Percentiles rank a stretch among this genome's conserved stretches.
These are phyloP conservation scores for Aspergillus sparsus DNA, from an alignment of 495 filamentous ascomycete genomes.

Conservation along the genomic window DNA sequence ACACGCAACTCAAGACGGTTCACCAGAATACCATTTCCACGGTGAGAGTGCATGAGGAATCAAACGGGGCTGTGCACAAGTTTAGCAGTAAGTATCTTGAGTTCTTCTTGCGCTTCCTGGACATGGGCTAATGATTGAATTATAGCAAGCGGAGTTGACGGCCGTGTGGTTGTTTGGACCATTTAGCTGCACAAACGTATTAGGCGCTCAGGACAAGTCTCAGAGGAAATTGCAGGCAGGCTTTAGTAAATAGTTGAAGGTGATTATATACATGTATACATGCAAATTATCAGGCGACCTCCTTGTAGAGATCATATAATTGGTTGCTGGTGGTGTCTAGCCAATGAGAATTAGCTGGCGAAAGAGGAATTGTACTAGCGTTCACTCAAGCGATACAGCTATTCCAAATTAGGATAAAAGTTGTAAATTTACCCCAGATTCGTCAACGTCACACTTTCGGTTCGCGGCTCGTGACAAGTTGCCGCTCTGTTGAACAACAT, in stretches of 20 bases:
- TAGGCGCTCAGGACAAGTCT: not conserved
- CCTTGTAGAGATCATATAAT: too few relatives aligned
- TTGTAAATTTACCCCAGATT: conserved; percentile 21
- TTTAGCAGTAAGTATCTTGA: conserved; percentile 76
- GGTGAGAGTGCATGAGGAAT: conserved; percentile 70
- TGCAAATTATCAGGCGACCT: too few relatives aligned
- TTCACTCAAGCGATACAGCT: not conserved
- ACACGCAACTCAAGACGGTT: conserved; percentile 91
- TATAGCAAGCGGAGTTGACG: conserved; percentile 88
- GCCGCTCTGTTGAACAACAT: conserved; percentile 5
- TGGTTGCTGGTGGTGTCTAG: too few relatives aligned
- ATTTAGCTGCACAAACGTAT: conserved; percentile 19
- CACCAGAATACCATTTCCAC: conserved; percentile 97
- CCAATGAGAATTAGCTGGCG: too few relatives aligned
- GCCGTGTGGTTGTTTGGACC: conserved; percentile 84
- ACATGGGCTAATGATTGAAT: conserved; percentile 39
- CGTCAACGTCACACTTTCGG: conserved; percentile 16
- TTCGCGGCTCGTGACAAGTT: conserved; percentile 7
- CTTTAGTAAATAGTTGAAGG: not conserved
- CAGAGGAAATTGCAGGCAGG: not conserved
- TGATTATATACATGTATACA: too few relatives aligned
- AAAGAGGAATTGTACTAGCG: too few relatives aligned
- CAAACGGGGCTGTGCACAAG: conserved; percentile 64
- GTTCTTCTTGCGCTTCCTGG: not conserved
- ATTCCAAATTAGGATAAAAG: not conserved